phyloP scores from a whole-genome alignment of 495 filamentous ascomycete species.

The Penicillium parvum region DNA sequence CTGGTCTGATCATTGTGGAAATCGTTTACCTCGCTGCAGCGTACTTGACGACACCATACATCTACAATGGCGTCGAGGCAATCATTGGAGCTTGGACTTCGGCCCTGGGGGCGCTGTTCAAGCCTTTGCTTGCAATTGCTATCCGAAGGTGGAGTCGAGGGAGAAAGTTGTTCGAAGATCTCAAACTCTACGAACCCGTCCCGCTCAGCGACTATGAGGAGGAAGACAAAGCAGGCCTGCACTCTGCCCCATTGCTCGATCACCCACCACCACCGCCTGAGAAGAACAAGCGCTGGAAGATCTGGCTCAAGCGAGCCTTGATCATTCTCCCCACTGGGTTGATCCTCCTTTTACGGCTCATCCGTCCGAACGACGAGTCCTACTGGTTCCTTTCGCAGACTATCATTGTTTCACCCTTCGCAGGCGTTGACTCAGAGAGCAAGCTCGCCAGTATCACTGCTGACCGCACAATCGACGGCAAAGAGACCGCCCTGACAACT shows the following conservation, averaged over 20 bases:
- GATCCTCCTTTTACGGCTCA: constrained; percentile 12
- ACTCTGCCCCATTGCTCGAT: constrained; percentile 14
- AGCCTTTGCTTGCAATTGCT: constrained; percentile 7
- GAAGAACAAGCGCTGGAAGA: not conserved
- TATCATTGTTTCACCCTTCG: constrained; percentile 19
- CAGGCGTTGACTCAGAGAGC: constrained; percentile 16
- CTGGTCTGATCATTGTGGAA: constrained; percentile 34
- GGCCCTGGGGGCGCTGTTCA: constrained; percentile 13
- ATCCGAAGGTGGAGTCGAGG: constrained; percentile 9
- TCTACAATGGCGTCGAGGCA: constrained; percentile 21
- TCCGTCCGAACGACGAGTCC: constrained; percentile 17
- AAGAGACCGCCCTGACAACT: constrained; percentile 17
- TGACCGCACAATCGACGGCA: constrained; percentile 11
- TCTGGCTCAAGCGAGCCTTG: constrained; percentile 12
- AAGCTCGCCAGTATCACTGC: constrained; percentile 16
- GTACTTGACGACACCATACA: constrained; percentile 17
- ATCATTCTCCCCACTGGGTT: constrained; percentile 14
- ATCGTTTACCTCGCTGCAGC: constrained; percentile 20
- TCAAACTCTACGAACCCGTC: constrained; percentile 22
- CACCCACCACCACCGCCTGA: not conserved
- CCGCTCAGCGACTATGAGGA: constrained; percentile 21
- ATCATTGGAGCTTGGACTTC: constrained; percentile 22
- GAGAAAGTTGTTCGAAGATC: constrained; percentile 15
- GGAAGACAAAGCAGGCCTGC: constrained; percentile 17
- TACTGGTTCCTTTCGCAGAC: constrained; percentile 25